A percentile compares a stretch with the other conserved stretches of the same genome.
These are phyloP conservation scores for Fusarium lyarnte DNA, from an alignment of 2,329 filamentous ascomycete species.

Conservation along the genomic window DNA sequence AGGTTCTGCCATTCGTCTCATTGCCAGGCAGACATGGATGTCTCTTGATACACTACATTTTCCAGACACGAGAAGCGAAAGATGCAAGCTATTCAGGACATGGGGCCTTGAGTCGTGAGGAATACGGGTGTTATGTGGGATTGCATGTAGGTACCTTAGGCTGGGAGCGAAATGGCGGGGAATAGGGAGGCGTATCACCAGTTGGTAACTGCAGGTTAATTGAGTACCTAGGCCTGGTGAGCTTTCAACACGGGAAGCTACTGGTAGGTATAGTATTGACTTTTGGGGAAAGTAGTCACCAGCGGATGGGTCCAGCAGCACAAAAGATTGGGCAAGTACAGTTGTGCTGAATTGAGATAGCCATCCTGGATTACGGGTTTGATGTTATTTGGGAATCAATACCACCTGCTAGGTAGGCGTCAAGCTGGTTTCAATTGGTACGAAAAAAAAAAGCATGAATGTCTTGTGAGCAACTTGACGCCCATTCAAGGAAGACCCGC, in stretches of 20 bases:
- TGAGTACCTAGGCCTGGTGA: neutral
- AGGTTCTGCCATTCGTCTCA: conserved; percentile 28
- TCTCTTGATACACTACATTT: conserved; percentile 14
- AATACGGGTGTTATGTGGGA: conserved; percentile 23
- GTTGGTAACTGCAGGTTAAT: neutral
- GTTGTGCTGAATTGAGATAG: neutral
- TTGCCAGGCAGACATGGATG: conserved; percentile 24
- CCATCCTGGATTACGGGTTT: neutral
- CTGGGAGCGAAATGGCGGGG: conserved; percentile 2
- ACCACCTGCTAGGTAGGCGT: neutral
- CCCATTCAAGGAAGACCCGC: conserved; percentile 46
- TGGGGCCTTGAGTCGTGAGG: conserved; percentile 19
- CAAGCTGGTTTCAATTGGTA: conserved; percentile 18
- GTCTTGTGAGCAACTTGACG: conserved; percentile 36
- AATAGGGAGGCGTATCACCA: conserved; percentile 1
- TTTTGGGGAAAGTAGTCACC: neutral
- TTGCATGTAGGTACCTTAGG: conserved; percentile 8
- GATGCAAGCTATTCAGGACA: conserved; percentile 22
- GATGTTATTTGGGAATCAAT: conserved; percentile 1
- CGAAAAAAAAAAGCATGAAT: conserved; percentile 6
- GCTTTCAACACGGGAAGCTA: neutral
- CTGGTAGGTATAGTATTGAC: neutral
- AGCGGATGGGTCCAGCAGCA: neutral
- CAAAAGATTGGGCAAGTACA: neutral
- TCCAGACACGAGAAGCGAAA: conserved; percentile 17